Percentiles rank a stretch among this genome's conserved stretches.
Conservation (phyloP, 1,284 basidiomycete genomes). For the Ganoderma sp. region DNA sequence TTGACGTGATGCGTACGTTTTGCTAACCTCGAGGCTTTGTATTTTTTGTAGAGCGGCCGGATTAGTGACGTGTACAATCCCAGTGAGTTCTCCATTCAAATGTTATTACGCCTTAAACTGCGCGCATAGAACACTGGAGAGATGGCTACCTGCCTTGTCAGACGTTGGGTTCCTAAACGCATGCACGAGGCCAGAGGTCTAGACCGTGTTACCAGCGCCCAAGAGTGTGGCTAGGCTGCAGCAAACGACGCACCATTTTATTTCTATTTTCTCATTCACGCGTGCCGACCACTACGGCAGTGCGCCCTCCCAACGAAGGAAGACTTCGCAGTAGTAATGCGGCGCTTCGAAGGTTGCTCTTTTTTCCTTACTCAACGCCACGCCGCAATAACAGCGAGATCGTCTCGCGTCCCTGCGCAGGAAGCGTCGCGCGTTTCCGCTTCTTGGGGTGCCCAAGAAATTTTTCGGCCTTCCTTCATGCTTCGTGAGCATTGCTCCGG, state of each 20-base stretch:
- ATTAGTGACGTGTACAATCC: conserved; percentile 44
- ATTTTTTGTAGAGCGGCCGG: conserved; percentile 36
- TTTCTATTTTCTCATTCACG: background rate
- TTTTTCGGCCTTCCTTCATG: background rate
- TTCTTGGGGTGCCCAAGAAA: background rate
- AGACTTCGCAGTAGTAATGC: background rate
- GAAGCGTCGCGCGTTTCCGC: background rate
- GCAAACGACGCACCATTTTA: background rate
- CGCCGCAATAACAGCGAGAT: background rate
- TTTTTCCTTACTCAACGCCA: background rate
- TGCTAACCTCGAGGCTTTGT: background rate
- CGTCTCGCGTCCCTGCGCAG: background rate
- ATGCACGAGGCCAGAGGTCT: background rate
- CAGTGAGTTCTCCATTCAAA: conserved; percentile 27
- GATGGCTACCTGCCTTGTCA: background rate
- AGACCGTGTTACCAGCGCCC: background rate
- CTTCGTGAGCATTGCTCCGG: background rate
- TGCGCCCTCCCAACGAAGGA: background rate
- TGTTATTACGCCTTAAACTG: background rate
- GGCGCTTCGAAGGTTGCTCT: background rate
- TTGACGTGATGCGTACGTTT: background rate
- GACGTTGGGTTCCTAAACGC: background rate
- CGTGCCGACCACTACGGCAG: background rate
- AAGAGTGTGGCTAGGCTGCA: background rate
- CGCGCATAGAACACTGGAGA: no score